Base-by-base conservation (phyloP, 495 filamentous ascomycete species). In the Lichenothelia convexa region DNA sequence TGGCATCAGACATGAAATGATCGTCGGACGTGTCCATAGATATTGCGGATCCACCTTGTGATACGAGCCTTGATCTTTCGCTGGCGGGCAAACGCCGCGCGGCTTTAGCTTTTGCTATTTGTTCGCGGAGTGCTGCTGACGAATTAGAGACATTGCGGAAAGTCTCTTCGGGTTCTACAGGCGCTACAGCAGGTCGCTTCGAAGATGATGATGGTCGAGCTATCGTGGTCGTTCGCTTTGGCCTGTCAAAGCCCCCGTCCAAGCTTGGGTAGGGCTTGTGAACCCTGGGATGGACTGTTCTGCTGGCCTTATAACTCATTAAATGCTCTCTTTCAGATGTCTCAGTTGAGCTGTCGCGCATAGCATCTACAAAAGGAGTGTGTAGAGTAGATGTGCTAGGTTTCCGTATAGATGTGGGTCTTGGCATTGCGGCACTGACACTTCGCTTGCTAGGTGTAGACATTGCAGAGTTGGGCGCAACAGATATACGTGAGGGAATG, bases 71-170 rank as follows among this genome's bases (percentile, higher is more conserved):
- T n/a, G n/a, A n/a, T n/a, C n/a, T n/a, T n/a, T 47, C 45, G 46
- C 56, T 44, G 65, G 59, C 18, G 42, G 69, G 67, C 13, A 71
- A 72, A 34, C 76, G 71, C 33, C 72, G 71, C 23, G 85, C 84
- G 8, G 85, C 87, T 51, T 87, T 93, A 5, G 89, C 89, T 52
- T 83, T 89, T 30, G 86, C 84, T 48, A 97, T 94, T 39, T 80
- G 82, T 33, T 94, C 85, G 13, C 89, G 69, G 30, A 97, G 54
- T 2, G 85, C 77, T 23, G 68, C 66, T 2, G 89, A 94, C 1
- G 84, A 80, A 46, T 78, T 86, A 7, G 70, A 58, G 4, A 22
- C n/a, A 11, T 18, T 36, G 2, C 26, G 17, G 12, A 21, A 4
- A 23, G 32, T 33, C 16, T 3, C 20, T 8, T 21, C 16, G 18